Conservation (phyloP, 768 basidiomycete genomes). For the Pisolithus albus region DNA sequence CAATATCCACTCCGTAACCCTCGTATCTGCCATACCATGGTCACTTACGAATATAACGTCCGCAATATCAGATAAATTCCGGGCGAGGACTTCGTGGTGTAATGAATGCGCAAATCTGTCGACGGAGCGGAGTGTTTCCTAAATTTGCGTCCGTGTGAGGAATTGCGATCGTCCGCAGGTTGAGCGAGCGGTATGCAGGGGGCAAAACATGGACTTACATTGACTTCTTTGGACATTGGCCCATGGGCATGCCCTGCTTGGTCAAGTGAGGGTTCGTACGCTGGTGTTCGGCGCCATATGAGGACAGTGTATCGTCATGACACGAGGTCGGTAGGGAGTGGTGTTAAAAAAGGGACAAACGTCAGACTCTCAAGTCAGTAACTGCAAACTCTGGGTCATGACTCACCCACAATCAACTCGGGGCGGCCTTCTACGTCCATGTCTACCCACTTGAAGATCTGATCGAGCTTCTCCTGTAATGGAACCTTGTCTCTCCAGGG, state of each 20-base stretch:
- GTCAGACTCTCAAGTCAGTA: slow-evolving; percentile 1
- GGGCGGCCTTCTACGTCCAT: slow-evolving; percentile 56
- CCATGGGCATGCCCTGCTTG: slow-evolving; percentile 76
- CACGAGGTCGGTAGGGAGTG: too few species aligned
- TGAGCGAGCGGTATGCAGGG: background rate
- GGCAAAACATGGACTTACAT: slow-evolving; percentile 39
- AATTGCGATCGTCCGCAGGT: background rate
- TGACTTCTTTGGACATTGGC: slow-evolving; percentile 61
- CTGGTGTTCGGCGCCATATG: slow-evolving; percentile 26
- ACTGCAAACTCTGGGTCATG: background rate
- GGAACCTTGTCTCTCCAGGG: slow-evolving; percentile 64
- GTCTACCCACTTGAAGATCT: slow-evolving; percentile 80
- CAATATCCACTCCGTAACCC: slow-evolving; percentile 64
- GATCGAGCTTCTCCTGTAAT: slow-evolving; percentile 62
- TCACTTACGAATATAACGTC: slow-evolving; percentile 88
- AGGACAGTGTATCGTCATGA: too few species aligned
- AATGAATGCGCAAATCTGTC: slow-evolving; percentile 72
- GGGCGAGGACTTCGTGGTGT: slow-evolving; percentile 50
- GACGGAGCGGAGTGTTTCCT: slow-evolving; percentile 61
- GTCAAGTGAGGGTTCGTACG: slow-evolving; percentile 80
- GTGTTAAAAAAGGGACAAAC: background rate
- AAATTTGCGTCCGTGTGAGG: background rate
- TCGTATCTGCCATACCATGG: slow-evolving; percentile 92
- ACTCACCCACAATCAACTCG: slow-evolving; percentile 66
- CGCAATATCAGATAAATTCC: slow-evolving; percentile 77